phyloP scores from a whole-genome alignment of 257 asterid species.

The Solanum bulbocastanum region DNA sequence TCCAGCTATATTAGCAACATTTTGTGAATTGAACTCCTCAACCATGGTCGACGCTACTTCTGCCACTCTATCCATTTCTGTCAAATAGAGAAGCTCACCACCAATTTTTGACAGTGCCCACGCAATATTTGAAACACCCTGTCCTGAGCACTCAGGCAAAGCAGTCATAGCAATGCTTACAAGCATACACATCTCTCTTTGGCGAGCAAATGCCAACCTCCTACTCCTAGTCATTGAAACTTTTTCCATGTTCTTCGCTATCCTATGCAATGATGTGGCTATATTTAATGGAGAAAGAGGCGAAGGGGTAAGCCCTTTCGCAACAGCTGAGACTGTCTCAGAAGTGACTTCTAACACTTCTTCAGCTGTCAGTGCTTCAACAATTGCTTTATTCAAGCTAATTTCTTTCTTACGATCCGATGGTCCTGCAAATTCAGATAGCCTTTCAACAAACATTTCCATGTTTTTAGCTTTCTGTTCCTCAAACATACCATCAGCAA shows the following conservation, averaged over 20 bases:
- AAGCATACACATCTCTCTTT: conserved; percentile 84
- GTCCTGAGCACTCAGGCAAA: conserved; percentile 83
- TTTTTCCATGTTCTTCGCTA: conserved; percentile 97
- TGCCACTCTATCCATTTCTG: conserved; percentile 94
- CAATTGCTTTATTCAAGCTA: conserved; percentile 61
- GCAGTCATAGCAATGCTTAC: conserved; percentile 90
- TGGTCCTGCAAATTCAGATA: conserved; percentile 85
- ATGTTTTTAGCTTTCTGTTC: conserved; percentile 48
- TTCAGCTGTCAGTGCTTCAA: conserved; percentile 78
- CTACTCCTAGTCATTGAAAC: conserved; percentile 55
- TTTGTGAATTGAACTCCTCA: conserved; percentile 72
- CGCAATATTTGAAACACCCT: conserved; percentile 82
- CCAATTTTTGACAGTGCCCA: conserved; percentile 97
- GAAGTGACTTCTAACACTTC: conserved; percentile 77
- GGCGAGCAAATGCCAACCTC: conserved; percentile 75
- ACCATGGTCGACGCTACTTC: conserved; percentile 75
- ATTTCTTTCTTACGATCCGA: conserved; percentile 79
- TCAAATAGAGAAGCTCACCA: conserved; percentile 81
- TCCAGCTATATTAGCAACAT: conserved; percentile 87
- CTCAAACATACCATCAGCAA: conserved; percentile 75
- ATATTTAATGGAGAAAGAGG: conserved; percentile 86
- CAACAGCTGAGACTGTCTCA: conserved; percentile 63
- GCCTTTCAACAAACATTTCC: conserved; percentile 71
- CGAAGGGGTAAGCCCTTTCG: conserved; percentile 87
- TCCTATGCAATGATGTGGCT: conserved; percentile 87